Evolutionary conservation across 2,329 filamentous ascomycete species (phyloP), one percentile per base, ranked within the genome.

Genomic region (Colletotrichum theobromicola): DNA sequence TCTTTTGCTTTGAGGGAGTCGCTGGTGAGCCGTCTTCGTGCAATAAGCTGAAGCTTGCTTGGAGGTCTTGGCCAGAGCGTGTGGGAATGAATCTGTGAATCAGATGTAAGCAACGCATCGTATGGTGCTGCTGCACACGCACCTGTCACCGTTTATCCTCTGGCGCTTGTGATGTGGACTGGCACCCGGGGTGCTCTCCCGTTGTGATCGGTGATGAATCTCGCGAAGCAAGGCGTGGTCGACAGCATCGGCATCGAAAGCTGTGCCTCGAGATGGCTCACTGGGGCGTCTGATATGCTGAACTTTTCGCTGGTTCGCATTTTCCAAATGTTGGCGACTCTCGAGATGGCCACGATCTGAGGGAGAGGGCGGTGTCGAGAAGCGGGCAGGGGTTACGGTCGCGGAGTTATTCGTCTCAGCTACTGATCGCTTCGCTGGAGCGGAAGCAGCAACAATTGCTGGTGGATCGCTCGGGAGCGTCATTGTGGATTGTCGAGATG

Each of bases 11-110:
- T 5, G 95, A 96, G 1, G 96, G 95, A 2, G 96, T 98, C 15
- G 96, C 94, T 24, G 97, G 97, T 24, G 96, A 98, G 50, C 94
- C 95, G 82, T 98, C 95, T 76, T 98, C 96, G 81, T 98, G 94
- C 32, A 98, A 88, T 70, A 98, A 87, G 82, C 93, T 98, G 85
- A 97, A 98, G 83, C 95, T 97, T 67, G 96, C 95, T 82, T 96
- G 94, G 28, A 98, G 88, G 84, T 99, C 97, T 83, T 98, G 95
- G 7, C 96, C 97, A 77, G 96, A 93, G 55, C 97, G 92, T 79
- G 97, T 97, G 32, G 97, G 97, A 78, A 99, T 98, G 82, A 99
- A 99, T 80, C 97, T 98, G 81, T 72, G 65, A 60, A 28, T 30
- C 7, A 42, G 21, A 60, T 57, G 12, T 63, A 46, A 65, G 58